Conservation (phyloP, 805 yeast species). For the Suhomyces kilbournensis region DNA sequence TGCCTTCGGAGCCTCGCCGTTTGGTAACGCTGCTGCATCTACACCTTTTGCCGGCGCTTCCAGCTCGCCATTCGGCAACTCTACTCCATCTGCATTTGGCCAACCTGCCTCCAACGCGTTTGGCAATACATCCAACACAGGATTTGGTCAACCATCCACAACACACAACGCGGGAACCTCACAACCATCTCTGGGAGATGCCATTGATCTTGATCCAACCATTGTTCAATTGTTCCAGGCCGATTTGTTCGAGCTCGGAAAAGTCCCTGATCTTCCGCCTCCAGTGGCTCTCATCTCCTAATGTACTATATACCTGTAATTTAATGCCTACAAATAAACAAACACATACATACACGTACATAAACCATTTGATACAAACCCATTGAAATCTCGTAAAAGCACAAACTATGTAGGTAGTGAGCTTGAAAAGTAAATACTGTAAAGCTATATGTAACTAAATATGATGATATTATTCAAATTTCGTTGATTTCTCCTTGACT, state of each 20-base stretch:
- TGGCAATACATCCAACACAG: constrained; percentile 12
- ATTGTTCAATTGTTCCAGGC: constrained; percentile 49
- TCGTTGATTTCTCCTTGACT: too few relatives aligned
- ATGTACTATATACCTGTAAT: background rate
- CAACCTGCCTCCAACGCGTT: constrained; percentile 9
- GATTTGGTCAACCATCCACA: constrained; percentile 5
- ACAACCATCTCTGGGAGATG: background rate
- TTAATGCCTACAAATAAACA: background rate
- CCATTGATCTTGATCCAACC: background rate
- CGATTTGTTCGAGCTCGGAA: constrained; percentile 51
- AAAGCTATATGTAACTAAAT: too few relatives aligned
- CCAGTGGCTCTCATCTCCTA: constrained; percentile 42
- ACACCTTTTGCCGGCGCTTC: constrained; percentile 7
- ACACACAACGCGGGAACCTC: background rate
- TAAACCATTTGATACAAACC: too few relatives aligned
- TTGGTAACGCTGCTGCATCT: constrained; percentile 9
- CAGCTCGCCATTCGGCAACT: constrained; percentile 14
- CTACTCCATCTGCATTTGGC: constrained; percentile 13
- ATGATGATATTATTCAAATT: too few relatives aligned
- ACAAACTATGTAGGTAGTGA: too few relatives aligned
- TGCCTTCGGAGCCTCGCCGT: constrained; percentile 3
- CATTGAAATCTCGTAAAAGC: too few relatives aligned
- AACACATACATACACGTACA: too few relatives aligned
- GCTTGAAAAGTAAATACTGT: too few relatives aligned
- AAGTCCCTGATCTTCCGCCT: constrained; percentile 72